Evolutionary conservation across 2,329 filamentous ascomycete species (phyloP).

Genomic region (Zymoseptoria pseudotritici): DNA sequence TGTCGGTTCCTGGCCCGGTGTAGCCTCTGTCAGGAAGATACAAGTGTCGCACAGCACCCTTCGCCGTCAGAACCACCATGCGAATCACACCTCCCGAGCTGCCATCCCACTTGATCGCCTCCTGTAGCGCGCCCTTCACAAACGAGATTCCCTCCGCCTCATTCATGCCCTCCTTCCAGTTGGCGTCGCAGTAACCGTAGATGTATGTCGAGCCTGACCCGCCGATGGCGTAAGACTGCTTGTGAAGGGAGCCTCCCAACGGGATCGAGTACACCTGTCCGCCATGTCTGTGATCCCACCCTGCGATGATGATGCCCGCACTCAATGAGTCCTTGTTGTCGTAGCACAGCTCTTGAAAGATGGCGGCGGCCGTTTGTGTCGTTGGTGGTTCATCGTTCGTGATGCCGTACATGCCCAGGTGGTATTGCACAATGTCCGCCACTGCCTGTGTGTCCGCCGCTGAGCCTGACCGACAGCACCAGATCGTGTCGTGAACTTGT

Average conservation of each 20-base stretch:
- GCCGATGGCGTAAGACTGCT: constrained; percentile 90
- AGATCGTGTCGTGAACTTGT: constrained; percentile 96
- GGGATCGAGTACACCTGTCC: constrained; percentile 98
- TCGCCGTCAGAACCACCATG: constrained; percentile 89
- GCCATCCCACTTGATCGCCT: constrained; percentile 99
- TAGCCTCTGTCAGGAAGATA: constrained; percentile 93
- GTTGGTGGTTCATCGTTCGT: constrained; percentile 83
- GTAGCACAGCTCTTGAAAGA: constrained; percentile 98
- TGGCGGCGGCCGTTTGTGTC: constrained; percentile 86
- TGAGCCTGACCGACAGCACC: constrained; percentile 97
- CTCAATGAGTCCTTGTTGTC: constrained; percentile 91
- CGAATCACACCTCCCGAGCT: constrained; percentile 97
- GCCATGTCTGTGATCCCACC: constrained; percentile 89
- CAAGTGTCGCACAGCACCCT: constrained; percentile 84
- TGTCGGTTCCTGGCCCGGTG: constrained; percentile 56
- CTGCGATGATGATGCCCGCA: constrained; percentile 96
- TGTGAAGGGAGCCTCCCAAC: constrained; percentile 91
- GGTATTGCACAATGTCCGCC: constrained; percentile 95
- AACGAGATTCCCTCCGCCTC: constrained; percentile 85
- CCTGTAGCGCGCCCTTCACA: constrained; percentile 80
- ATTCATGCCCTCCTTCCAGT: constrained; percentile 94
- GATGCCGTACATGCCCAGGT: constrained; percentile 86
- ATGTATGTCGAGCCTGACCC: constrained; percentile 98
- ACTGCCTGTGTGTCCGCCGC: constrained; percentile 97
- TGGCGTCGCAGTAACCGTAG: constrained; percentile 94